Evolutionary conservation across 1,284 basidiomycete genomes (phyloP).

Genomic region (Apiotrichum akiyoshidainum): DNA sequence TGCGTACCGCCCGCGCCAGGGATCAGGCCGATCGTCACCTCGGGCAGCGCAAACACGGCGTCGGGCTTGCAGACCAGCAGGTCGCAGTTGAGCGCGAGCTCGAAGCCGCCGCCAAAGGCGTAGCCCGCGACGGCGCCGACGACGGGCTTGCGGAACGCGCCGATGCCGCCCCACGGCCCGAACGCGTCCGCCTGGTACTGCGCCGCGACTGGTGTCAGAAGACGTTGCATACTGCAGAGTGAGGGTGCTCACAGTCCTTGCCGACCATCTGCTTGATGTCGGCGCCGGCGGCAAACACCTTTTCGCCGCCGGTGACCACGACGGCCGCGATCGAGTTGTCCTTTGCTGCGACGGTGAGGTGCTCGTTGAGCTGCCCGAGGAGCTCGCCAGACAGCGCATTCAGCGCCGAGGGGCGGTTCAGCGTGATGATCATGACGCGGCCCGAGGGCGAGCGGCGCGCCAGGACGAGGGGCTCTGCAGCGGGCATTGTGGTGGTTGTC

Average conservation of each 20-base stretch:
- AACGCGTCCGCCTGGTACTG: conserved; percentile 54
- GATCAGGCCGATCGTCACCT: conserved; percentile 82
- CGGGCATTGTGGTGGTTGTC: too few species aligned
- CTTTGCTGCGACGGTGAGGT: conserved; percentile 65
- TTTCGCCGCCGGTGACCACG: conserved; percentile 88
- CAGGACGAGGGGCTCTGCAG: conserved; percentile 23
- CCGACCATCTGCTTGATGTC: conserved; percentile 64
- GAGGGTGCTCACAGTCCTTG: conserved; percentile 75
- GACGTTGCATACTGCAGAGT: too few species aligned
- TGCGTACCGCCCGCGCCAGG: conserved; percentile 91
- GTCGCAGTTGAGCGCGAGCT: conserved; percentile 89
- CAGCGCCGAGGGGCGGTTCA: conserved; percentile 92
- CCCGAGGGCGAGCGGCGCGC: conserved; percentile 32
- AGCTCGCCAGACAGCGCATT: conserved; percentile 83
- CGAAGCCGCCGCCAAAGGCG: conserved; percentile 95
- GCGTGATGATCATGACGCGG: conserved; percentile 77
- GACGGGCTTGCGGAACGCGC: conserved; percentile 79
- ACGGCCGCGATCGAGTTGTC: conserved; percentile 74
- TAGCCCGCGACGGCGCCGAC: conserved; percentile 94
- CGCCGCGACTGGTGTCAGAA: conserved; percentile 1
- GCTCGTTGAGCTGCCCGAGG: conserved; percentile 71
- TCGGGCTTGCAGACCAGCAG: conserved; percentile 88
- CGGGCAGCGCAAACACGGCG: conserved; percentile 68
- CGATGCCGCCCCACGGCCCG: conserved; percentile 51
- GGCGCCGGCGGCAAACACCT: conserved; percentile 76